Percentiles rank a stretch among this genome's conserved stretches.
Conservation (phyloP, 345 rosid species). For the Geranium brycei region DNA sequence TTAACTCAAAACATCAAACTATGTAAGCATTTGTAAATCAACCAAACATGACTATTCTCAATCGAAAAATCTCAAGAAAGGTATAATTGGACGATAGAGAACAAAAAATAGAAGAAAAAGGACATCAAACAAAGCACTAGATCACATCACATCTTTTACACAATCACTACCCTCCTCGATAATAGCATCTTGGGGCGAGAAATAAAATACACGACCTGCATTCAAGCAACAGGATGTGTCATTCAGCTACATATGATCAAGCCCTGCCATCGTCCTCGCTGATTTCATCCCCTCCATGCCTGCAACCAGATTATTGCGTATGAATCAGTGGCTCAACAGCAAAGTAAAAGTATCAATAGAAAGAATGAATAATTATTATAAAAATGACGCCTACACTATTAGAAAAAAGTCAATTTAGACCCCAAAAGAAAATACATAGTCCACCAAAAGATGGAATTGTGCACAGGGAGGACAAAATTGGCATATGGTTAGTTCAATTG, state of each 20-base stretch:
- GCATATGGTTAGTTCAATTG: too few species aligned
- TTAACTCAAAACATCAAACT: not conserved
- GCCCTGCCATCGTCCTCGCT: conserved; percentile 43
- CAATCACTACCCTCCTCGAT: conserved; percentile 11
- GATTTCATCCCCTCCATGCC: conserved; percentile 72
- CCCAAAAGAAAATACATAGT: too few species aligned
- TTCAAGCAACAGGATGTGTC: not conserved
- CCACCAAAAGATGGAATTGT: too few species aligned
- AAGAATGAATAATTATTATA: not conserved
- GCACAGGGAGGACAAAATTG: too few species aligned
- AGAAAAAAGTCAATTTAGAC: too few species aligned
- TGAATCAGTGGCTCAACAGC: not conserved
- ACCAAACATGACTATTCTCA: not conserved
- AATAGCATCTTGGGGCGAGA: conserved; percentile 5
- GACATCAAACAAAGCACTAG: conserved; percentile 21
- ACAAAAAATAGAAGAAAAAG: conserved; percentile 2
- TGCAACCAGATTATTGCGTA: conserved; percentile 19
- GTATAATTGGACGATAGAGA: too few species aligned
- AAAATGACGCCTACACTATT: not conserved
- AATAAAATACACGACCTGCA: conserved; percentile 18
- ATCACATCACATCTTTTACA: conserved; percentile 18
- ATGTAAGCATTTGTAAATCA: not conserved
- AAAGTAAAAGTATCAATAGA: not conserved
- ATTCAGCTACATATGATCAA: conserved; percentile 31
- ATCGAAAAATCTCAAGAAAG: not conserved